Evolutionary conservation across 805 yeast genomes (phyloP), one percentile per base, ranked within the genome.

Genomic region (Wickerhamiella musiphila): DNA sequence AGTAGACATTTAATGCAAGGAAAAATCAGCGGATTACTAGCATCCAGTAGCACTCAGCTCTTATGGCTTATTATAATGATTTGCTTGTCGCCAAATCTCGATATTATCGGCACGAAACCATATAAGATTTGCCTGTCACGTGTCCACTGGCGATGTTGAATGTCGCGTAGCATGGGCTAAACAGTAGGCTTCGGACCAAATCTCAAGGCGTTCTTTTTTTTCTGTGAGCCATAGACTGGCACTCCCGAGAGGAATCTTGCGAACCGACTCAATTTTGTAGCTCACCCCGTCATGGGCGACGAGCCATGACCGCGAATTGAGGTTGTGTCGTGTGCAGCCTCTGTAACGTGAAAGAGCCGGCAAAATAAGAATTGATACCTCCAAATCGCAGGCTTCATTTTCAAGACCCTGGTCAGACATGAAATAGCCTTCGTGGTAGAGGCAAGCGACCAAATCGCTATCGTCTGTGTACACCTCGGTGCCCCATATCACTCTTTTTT

Each of bases 401-500:
- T 45, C 49, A 42, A 36, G 42, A 46, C 33, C 46, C 41, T 14
- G 45, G 33, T 32, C 49, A 37, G 26, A 42, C 43, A 43, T 52
- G 35, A 73, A 60, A 28, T 74, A 54, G 1, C 94, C 94, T 38
- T 72, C 58, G 45, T 90, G 96, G 39, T 70, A 66, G 32, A 86
- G 56, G 0, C 73, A 76, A 4, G 78, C 62, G 23, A 86, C 62
- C 2, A 84, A 57, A 51, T 86, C 94, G 1, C 93, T 77, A 52
- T 86, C 98, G 53, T 90, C 96, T 1, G 95, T 79, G 53, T 86
- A 90, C 1, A 90, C 61, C 27, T 84, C 93, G 2, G 84, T 68
- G 2, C 98, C 98, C 96, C 96, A 86, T 2, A 83, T 64, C 31
- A 70, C 57, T 19, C 75, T 68, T 22, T 43, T 46, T 19, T 57